Conservation (phyloP, 768 basidiomycete species). For the Tulasnella sp. region DNA sequence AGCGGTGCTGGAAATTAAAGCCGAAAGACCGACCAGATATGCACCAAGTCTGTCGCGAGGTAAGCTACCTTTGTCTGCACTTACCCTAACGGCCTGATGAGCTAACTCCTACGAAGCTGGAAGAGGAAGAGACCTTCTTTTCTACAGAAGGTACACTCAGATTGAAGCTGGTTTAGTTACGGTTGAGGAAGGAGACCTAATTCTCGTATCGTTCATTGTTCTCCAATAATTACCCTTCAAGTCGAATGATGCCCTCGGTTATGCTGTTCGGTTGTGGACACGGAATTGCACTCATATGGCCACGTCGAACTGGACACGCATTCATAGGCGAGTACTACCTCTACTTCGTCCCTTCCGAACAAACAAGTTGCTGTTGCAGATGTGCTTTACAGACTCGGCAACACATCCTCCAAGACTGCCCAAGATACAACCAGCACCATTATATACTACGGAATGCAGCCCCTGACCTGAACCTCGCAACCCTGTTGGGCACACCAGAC, state of each 20-base stretch:
- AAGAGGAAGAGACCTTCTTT: too few relatives aligned
- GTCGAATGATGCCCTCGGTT: too few relatives aligned
- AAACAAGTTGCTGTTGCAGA: slow-evolving; percentile 12
- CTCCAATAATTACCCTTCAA: too few relatives aligned
- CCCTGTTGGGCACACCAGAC: slow-evolving; percentile 18
- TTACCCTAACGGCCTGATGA: too few relatives aligned
- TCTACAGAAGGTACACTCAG: too few relatives aligned
- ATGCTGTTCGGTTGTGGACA: too few relatives aligned
- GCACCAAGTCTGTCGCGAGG: background rate
- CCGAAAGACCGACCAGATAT: background rate
- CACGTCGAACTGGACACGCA: background rate
- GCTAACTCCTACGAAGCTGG: too few relatives aligned
- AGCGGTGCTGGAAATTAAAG: background rate
- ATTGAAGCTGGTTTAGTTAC: too few relatives aligned
- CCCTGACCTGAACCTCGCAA: background rate
- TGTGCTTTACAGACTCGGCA: slow-evolving; percentile 13
- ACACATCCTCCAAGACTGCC: slow-evolving; percentile 20
- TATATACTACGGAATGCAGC: slow-evolving; percentile 11
- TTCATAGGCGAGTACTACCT: background rate
- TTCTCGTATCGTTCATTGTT: too few relatives aligned
- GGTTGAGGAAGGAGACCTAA: too few relatives aligned
- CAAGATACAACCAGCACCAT: slow-evolving; percentile 17
- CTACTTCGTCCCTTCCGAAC: background rate
- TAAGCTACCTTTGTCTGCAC: background rate
- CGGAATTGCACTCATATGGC: too few relatives aligned